Conservation (phyloP, 345 rosid genomes). For the Salix viminalis region DNA sequence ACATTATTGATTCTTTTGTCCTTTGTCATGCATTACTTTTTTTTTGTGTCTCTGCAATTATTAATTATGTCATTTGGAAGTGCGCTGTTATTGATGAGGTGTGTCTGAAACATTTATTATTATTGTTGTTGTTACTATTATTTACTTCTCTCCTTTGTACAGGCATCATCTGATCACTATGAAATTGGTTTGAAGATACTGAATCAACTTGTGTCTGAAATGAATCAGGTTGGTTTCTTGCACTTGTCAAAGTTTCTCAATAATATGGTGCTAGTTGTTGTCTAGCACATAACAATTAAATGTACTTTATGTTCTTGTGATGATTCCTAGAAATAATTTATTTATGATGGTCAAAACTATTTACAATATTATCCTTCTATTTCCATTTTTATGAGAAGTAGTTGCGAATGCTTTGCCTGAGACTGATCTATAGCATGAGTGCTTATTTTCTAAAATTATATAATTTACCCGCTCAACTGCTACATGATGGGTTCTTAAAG, state of each 20-base stretch:
- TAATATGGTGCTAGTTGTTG: neutral
- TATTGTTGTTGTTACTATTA: neutral
- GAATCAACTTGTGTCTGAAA: conserved; percentile 95
- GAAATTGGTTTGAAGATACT: conserved; percentile 92
- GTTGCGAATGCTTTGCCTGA: neutral
- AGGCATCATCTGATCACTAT: conserved; percentile 86
- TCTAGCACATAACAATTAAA: neutral
- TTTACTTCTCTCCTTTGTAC: conserved; percentile 19
- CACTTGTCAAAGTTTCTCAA: neutral
- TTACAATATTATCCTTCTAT: neutral
- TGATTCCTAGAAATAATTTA: neutral
- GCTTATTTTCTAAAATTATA: neutral
- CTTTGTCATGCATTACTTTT: neutral
- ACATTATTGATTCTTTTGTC: neutral
- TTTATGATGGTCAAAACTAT: neutral
- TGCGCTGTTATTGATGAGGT: neutral
- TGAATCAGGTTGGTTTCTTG: conserved; percentile 72
- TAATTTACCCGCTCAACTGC: neutral
- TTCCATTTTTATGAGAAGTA: neutral
- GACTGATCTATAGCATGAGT: neutral
- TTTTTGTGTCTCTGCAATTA: neutral
- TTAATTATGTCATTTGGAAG: neutral
- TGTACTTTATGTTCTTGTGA: neutral
- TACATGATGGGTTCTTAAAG: no score
- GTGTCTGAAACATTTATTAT: neutral